Evolutionary conservation across 2,329 filamentous ascomycete genomes (phyloP).

Genomic region (Bipolaris victoriae): DNA sequence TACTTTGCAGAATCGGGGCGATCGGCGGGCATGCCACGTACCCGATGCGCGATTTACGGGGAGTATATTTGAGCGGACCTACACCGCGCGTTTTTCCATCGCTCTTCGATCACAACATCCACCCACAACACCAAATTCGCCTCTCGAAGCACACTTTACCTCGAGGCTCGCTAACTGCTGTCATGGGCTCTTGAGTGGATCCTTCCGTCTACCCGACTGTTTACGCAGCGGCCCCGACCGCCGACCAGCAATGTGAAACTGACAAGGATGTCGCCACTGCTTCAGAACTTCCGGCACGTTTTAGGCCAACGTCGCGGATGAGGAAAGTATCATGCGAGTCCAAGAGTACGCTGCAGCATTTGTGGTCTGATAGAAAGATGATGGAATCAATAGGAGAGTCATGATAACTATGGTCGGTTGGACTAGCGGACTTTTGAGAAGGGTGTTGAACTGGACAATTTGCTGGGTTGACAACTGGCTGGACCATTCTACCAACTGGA

Average conservation of each 20-base stretch:
- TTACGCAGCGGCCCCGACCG: neutral
- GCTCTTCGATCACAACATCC: conserved; percentile 44
- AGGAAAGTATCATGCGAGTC: conserved; percentile 19
- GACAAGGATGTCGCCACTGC: conserved; percentile 14
- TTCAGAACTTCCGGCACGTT: conserved; percentile 25
- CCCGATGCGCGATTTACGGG: neutral
- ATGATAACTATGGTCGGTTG: neutral
- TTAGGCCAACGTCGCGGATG: conserved; percentile 14
- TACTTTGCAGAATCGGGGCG: neutral
- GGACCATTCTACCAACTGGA: neutral
- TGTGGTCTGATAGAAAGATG: conserved; percentile 6
- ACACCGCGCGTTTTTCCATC: conserved; percentile 23
- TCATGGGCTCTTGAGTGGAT: neutral
- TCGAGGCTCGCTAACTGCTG: neutral
- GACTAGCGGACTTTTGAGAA: neutral
- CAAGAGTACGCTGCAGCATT: neutral
- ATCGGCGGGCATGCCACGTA: neutral
- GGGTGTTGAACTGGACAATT: neutral
- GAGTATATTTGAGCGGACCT: too few species aligned
- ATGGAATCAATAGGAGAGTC: conserved; percentile 1
- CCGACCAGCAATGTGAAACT: conserved; percentile 24
- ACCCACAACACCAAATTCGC: neutral
- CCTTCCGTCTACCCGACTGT: neutral
- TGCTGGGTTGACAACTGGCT: neutral
- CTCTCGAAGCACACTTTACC: neutral